These are phyloP conservation scores for Theobroma cacao DNA, from an alignment of 345 rosid species.

Conservation along the genomic window DNA sequence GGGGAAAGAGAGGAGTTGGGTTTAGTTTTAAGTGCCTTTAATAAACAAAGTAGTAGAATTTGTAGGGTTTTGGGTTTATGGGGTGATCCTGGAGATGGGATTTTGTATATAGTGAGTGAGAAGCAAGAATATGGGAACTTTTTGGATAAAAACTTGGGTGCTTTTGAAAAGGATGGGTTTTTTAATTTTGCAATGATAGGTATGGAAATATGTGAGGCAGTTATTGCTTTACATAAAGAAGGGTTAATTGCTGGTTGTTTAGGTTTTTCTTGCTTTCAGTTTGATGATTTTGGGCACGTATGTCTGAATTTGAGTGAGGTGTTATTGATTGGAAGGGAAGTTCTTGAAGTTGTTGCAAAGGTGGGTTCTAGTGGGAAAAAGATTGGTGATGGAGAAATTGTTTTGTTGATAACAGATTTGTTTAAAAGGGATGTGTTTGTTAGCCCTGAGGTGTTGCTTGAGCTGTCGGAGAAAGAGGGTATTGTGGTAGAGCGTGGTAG, in stretches of 20 bases:
- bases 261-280: conserved; percentile 47
- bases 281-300: conserved; percentile 62
- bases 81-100: conserved; percentile 58
- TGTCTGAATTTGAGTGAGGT: conserved; percentile 51
- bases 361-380: conserved; percentile 27
- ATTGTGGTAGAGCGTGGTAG: conserved; percentile 19
- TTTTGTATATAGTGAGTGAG: conserved; percentile 63
- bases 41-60: conserved; percentile 26
- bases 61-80: conserved; percentile 67
- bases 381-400: conserved; percentile 31
- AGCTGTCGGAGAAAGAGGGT: conserved; percentile 40
- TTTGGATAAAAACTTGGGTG: conserved; percentile 21
- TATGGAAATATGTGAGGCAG: conserved; percentile 74
- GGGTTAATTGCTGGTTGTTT: conserved; percentile 58
- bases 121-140: conserved; percentile 24
- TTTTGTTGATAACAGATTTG: conserved; percentile 28
- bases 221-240: conserved; percentile 50
- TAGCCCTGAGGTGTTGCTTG: conserved; percentile 65
- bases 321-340: conserved; percentile 42
- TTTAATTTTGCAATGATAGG: conserved; percentile 53
- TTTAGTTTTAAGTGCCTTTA: conserved; percentile 32
- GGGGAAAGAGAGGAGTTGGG: conserved; percentile 45
- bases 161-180: conserved; percentile 30
- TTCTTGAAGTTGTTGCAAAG: conserved; percentile 21
- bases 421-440: conserved; percentile 38